A percentile compares a stretch with the other conserved stretches of the same genome.
phyloP scores from a whole-genome alignment of 768 basidiomycete species.

The Cantharellus anzutake region DNA sequence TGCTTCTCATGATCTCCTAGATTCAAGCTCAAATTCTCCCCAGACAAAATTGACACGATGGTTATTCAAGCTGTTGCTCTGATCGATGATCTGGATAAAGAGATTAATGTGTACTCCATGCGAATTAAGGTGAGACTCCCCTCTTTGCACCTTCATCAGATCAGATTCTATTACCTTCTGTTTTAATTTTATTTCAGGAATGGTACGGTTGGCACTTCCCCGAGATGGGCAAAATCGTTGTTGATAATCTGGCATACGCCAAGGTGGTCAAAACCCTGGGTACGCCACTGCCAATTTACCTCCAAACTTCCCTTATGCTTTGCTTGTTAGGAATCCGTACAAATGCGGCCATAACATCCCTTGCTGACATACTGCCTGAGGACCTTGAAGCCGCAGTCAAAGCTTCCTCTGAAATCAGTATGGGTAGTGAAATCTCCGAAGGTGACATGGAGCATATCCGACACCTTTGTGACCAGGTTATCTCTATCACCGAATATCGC shows the following conservation, averaged over 20 bases:
- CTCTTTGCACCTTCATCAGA: not conserved
- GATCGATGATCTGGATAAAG: constrained; percentile 96
- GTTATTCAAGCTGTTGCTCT: constrained; percentile 96
- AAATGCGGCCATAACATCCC: constrained; percentile 70
- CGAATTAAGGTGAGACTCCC: constrained; percentile 63
- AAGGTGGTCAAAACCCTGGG: constrained; percentile 88
- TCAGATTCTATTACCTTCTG: not conserved
- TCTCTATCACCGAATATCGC: constrained; percentile 88
- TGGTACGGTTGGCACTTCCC: constrained; percentile 99
- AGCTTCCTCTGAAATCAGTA: constrained; percentile 91
- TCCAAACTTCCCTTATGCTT: not conserved
- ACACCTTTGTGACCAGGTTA: constrained; percentile 94
- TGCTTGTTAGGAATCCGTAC: constrained; percentile 64
- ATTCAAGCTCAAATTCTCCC: constrained; percentile 98
- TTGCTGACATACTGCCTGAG: constrained; percentile 84
- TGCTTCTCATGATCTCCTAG: constrained; percentile 22
- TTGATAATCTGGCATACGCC: constrained; percentile 93
- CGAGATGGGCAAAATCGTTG: constrained; percentile 96
- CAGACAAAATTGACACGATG: constrained; percentile 99
- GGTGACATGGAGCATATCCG: constrained; percentile 93
- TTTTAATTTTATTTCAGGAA: constrained; percentile 41
- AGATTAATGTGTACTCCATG: constrained; percentile 99
- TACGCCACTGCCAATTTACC: constrained; percentile 15
- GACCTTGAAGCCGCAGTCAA: constrained; percentile 91
- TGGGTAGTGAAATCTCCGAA: constrained; percentile 99